Percentiles rank a stretch among this genome's conserved stretches.
phyloP scores from a whole-genome alignment of 2,329 filamentous ascomycete genomes.

The Raffaelea ambrosiae region DNA sequence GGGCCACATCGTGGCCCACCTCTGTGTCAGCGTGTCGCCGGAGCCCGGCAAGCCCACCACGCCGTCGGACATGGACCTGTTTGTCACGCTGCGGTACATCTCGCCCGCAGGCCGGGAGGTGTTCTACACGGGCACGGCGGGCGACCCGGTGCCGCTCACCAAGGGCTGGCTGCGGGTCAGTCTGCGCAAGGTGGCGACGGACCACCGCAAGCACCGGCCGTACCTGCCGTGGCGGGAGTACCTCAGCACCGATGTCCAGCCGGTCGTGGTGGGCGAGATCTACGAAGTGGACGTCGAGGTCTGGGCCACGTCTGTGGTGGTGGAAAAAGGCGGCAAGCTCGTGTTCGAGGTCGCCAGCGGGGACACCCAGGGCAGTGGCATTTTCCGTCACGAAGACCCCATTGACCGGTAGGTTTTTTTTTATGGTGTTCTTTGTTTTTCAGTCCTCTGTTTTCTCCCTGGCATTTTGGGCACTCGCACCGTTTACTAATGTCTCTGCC shows the following conservation, averaged over 20 bases:
- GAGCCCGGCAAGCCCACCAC: slow-evolving; percentile 33
- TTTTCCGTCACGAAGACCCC: slow-evolving; percentile 44
- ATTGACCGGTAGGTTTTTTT: slow-evolving; percentile 30
- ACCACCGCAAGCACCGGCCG: slow-evolving; percentile 40
- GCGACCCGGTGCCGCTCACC: slow-evolving; percentile 52
- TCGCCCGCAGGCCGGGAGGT: slow-evolving; percentile 46
- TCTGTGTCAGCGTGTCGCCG: slow-evolving; percentile 48
- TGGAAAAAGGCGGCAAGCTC: slow-evolving; percentile 38
- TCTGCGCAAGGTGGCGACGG: slow-evolving; percentile 42
- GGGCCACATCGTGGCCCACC: slow-evolving; percentile 55
- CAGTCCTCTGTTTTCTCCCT: neutral
- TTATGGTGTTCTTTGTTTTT: no score
- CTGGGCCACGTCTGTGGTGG: slow-evolving; percentile 55
- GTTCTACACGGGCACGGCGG: slow-evolving; percentile 56
- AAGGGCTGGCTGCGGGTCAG: slow-evolving; percentile 57
- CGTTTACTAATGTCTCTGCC: no score
- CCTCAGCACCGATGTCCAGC: slow-evolving; percentile 43
- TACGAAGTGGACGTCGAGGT: slow-evolving; percentile 55
- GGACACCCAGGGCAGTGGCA: slow-evolving; percentile 51
- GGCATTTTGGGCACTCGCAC: no score
- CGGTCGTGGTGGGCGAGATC: slow-evolving; percentile 44
- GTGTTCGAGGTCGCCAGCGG: slow-evolving; percentile 47
- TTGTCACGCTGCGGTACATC: slow-evolving; percentile 54
- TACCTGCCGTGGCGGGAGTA: slow-evolving; percentile 54
- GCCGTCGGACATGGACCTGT: slow-evolving; percentile 51